These are phyloP conservation scores for Datisca glomerata DNA, from an alignment of 306 rosid species.

Conservation along the genomic window DNA sequence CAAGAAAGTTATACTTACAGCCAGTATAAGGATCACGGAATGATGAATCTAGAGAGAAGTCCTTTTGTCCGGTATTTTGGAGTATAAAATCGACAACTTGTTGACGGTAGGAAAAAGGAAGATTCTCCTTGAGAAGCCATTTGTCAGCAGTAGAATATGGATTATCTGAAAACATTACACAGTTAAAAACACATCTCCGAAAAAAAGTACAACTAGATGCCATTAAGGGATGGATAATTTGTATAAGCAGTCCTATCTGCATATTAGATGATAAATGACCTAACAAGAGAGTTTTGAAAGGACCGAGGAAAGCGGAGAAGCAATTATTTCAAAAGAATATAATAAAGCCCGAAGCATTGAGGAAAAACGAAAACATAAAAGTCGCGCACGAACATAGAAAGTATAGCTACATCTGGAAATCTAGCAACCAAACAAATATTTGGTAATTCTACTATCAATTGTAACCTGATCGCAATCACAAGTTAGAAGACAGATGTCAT, in stretches of 20 bases:
- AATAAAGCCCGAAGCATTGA: background rate
- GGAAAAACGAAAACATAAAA: background rate
- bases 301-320: no score
- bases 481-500: background rate
- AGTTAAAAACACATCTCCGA: background rate
- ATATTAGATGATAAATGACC: background rate
- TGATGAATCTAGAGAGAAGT: conserved; percentile 57
- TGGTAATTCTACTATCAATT: no score
- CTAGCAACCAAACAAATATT: no score
- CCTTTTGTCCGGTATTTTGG: conserved; percentile 77
- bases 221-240: no score
- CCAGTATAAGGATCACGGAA: conserved; percentile 91
- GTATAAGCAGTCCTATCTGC: background rate
- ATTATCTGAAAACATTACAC: conserved; percentile 46
- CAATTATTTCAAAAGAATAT: no score
- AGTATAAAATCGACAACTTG: conserved; percentile 88
- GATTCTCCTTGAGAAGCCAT: conserved; percentile 87
- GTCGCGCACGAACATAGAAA: background rate
- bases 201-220: no score
- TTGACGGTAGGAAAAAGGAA: conserved; percentile 86
- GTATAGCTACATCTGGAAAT: background rate
- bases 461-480: background rate
- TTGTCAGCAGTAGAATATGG: conserved; percentile 81
- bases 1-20: conserved; percentile 37
- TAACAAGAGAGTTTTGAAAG: background rate